Conservation (phyloP, 495 filamentous ascomycete species). For the Podospora sp. region DNA sequence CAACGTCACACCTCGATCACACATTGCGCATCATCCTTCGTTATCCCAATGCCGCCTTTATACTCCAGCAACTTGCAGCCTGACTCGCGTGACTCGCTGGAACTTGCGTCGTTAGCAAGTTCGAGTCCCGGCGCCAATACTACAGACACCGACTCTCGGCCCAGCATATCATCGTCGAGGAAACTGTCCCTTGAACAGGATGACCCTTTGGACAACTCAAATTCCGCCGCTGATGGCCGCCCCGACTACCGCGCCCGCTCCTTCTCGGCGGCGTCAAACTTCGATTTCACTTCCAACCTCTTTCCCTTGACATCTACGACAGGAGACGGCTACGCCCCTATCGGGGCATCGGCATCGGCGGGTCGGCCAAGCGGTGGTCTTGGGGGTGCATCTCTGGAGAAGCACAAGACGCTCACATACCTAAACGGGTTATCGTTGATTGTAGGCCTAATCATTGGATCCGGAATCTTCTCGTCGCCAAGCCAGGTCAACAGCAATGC, state of each 20-base stretch:
- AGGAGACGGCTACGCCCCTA: constrained; percentile 72
- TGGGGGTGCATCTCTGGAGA: constrained; percentile 71
- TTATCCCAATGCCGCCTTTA: constrained; percentile 41
- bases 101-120: constrained; percentile 90
- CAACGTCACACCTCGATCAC: constrained; percentile 1
- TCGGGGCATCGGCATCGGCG: constrained; percentile 68
- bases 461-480: constrained; percentile 93
- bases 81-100: constrained; percentile 82
- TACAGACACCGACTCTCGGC: constrained; percentile 68
- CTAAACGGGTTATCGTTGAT: constrained; percentile 90
- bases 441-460: constrained; percentile 93
- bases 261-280: constrained; percentile 88
- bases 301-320: constrained; percentile 89
- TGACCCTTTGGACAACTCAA: constrained; percentile 69
- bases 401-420: constrained; percentile 93
- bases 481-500: constrained; percentile 92
- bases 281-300: constrained; percentile 88
- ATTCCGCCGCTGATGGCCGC: constrained; percentile 47
- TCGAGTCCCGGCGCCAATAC: constrained; percentile 69
- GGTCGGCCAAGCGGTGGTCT: constrained; percentile 48
- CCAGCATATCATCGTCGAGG: constrained; percentile 87
- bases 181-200: constrained; percentile 86
- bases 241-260: constrained; percentile 62
- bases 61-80: constrained; percentile 51
- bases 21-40: constrained; percentile 9